Evolutionary conservation across 2,329 filamentous ascomycete genomes (phyloP).

Genomic region (Cladophialophora carrionii): DNA sequence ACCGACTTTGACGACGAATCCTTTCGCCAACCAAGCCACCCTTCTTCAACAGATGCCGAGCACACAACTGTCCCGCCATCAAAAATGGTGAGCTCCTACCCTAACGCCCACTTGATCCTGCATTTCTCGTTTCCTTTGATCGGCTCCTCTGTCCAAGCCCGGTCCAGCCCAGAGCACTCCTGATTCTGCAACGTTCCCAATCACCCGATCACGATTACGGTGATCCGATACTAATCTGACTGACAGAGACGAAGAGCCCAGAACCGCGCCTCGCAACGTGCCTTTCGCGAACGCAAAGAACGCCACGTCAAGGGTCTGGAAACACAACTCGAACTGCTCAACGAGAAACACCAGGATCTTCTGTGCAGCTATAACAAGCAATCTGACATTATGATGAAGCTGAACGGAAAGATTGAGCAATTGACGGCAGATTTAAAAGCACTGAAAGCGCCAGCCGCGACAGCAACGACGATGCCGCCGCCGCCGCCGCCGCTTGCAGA

Average conservation of each 20-base stretch:
- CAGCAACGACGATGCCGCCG: neutral
- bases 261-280: slow-evolving; percentile 86
- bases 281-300: slow-evolving; percentile 91
- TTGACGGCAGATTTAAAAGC: slow-evolving; percentile 23
- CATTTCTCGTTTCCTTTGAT: neutral
- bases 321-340: slow-evolving; percentile 69
- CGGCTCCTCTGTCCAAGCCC: neutral
- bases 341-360: slow-evolving; percentile 40
- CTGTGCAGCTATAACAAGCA: slow-evolving; percentile 40
- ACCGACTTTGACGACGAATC: neutral
- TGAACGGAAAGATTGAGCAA: slow-evolving; percentile 22
- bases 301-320: slow-evolving; percentile 84
- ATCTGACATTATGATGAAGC: slow-evolving; percentile 16
- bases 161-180: neutral
- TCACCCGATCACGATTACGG: neutral
- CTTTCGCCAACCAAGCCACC: neutral
- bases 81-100: slow-evolving; percentile 16
- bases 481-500: neutral
- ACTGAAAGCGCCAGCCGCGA: slow-evolving; percentile 1
- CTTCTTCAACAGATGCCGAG: slow-evolving; percentile 11
- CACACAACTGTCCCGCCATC: slow-evolving; percentile 9
- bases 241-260: slow-evolving; percentile 88
- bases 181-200: neutral
- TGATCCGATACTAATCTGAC: neutral
- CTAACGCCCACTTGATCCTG: neutral